Conservation (phyloP, 73 alveolate genomes). For the Strombidium stylifer region DNA sequence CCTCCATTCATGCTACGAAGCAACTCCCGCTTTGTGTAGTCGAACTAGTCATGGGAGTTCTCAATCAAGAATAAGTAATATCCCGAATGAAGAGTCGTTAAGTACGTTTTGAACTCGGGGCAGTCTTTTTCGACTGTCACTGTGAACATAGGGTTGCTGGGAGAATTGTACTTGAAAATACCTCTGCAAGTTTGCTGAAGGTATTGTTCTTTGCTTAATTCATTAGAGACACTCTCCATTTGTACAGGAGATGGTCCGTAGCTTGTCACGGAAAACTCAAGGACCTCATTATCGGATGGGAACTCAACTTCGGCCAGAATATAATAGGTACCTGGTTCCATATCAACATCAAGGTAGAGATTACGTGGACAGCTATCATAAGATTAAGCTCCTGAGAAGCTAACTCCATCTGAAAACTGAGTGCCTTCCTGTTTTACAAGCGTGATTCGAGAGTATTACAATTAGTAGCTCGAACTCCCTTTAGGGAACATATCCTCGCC, state of each 20-base stretch:
- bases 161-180: slow-evolving; percentile 1
- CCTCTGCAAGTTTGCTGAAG: slow-evolving; percentile 29
- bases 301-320: slow-evolving; percentile 82
- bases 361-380: slow-evolving; percentile 87
- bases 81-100: slow-evolving; percentile 75
- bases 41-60: slow-evolving; percentile 42
- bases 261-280: slow-evolving; percentile 37
- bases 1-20: slow-evolving; percentile 77
- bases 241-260: slow-evolving; percentile 47
- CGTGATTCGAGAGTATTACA: slow-evolving; percentile 48
- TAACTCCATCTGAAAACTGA: slow-evolving; percentile 14
- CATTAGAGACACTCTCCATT: slow-evolving; percentile 35
- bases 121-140: slow-evolving; percentile 63
- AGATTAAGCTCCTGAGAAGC: slow-evolving; percentile 7
- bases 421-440: slow-evolving; percentile 1
- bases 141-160: slow-evolving; percentile 49
- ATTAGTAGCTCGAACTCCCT: slow-evolving; percentile 68
- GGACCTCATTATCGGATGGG: slow-evolving; percentile 22
- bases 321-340: slow-evolving; percentile 85
- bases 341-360: slow-evolving; percentile 56
- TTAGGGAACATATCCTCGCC: slow-evolving; percentile 69
- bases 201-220: slow-evolving; percentile 34
- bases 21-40: slow-evolving; percentile 62
- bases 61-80: slow-evolving; percentile 60
- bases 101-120: slow-evolving; percentile 64